Base-by-base conservation (phyloP, 2,329 filamentous ascomycete genomes). In the Fonsecaea pedrosoi region DNA sequence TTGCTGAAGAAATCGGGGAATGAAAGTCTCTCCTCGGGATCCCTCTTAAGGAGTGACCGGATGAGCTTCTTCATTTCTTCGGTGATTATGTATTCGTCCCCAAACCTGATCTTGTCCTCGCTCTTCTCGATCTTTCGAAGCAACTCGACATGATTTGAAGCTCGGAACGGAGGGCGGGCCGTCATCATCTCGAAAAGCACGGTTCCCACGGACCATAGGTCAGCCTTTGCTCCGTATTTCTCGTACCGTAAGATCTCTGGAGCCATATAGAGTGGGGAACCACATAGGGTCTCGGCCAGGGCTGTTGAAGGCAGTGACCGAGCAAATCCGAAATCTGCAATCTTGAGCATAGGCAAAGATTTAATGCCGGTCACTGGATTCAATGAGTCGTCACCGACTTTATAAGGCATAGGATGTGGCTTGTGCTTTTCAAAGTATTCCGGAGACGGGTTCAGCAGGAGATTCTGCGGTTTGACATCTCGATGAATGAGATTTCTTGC, bases 241-340 rank as follows among this genome's bases (percentile, higher is more conserved):
- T 99, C 94, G 75, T 98, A 99, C 67, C 94, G 89, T 69, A 99
- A 83, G 70, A 99, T 99, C 81, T 99, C 95, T 3, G 95, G 95
- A 0, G 95, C 95, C 95, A 99, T 99, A 81, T 99, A 99, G 32
- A 99, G 83, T 9, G 95, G 95, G 12, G 95, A 98, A 18, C 95
- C 95, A 78, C 95, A 99, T 0, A 99, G 87, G 0, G 95, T 99
- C 78, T 99, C 95, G 10, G 95, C 95, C 70, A 99, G 85, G 4
- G 94, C 94, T 0, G 94, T 96, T 7, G 92, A 89, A 1, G 95
- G 94, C 57, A 99, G 82, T 63, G 96, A 92, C 64, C 95, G 89
- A 64, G 95, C 95, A 77, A 99, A 99, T n/a, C 95, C 95, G 76
- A 99, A 99, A 81, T 99, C 95, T 65, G 95, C 95, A 73, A 99